Conservation (phyloP, 73 alveolate genomes). For the Paramecium biaurelia region DNA sequence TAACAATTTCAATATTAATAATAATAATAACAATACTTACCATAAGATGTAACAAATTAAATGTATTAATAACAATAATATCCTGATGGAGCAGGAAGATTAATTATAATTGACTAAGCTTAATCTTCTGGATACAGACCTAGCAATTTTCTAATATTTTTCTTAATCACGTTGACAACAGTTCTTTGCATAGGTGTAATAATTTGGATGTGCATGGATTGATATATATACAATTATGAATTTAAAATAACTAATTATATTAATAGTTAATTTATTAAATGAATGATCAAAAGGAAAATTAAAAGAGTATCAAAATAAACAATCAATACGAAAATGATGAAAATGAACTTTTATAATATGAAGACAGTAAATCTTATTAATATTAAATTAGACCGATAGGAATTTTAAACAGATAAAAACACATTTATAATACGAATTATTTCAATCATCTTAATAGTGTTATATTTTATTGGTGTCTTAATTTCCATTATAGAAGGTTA, state of each 20-base stretch:
- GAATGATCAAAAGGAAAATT: background rate
- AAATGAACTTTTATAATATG: background rate
- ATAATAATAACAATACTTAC: background rate
- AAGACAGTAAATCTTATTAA: background rate
- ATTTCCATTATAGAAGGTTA: background rate
- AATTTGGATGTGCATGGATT: background rate
- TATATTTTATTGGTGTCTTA: background rate
- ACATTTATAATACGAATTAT: background rate
- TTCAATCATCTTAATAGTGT: background rate
- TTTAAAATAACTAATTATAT: background rate
- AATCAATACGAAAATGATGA: background rate
- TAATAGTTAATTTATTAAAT: background rate
- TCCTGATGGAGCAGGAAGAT: conserved; percentile 11
- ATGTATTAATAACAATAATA: background rate
- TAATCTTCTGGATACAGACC: background rate
- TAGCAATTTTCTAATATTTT: background rate
- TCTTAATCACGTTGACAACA: background rate
- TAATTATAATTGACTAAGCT: background rate
- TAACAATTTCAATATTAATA: background rate
- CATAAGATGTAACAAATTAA: background rate
- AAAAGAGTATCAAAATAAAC: background rate
- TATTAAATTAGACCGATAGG: background rate
- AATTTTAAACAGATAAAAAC: background rate
- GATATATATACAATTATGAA: background rate
- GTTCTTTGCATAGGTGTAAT: background rate